These are phyloP conservation scores for Wickerhamomyces ciferrii DNA, from an alignment of 805 yeast genomes.

Conservation along the genomic window DNA sequence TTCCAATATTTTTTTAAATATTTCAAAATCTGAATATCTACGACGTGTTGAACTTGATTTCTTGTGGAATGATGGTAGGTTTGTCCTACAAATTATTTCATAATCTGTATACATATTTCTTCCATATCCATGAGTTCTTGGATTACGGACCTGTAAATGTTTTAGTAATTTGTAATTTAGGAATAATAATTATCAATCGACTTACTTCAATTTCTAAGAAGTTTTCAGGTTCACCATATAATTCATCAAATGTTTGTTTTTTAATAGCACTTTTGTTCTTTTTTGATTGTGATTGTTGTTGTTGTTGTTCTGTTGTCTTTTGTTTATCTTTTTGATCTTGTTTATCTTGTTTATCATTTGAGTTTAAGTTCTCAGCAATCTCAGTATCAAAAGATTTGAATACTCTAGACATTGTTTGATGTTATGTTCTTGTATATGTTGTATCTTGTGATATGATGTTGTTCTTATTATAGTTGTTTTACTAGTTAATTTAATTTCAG, in stretches of 20 bases:
- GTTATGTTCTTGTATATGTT: not conserved
- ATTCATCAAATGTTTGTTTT: constrained; percentile 69
- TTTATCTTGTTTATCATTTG: not conserved
- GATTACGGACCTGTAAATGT: constrained; percentile 33
- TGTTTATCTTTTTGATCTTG: not conserved
- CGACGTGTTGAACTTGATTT: constrained; percentile 68
- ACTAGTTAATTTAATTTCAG: no score
- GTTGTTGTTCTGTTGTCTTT: not conserved
- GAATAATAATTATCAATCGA: no score
- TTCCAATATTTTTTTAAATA: constrained; percentile 67
- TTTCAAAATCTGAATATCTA: constrained; percentile 85
- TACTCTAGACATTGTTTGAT: constrained; percentile 1
- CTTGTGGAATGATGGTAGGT: constrained; percentile 79
- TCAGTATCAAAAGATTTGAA: constrained; percentile 25
- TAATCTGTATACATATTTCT: constrained; percentile 83
- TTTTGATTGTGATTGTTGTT: constrained; percentile 15
- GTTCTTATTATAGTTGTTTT: no score
- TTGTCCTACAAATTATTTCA: constrained; percentile 84
- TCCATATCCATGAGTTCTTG: constrained; percentile 69
- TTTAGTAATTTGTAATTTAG: not conserved
- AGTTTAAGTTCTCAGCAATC: constrained; percentile 15
- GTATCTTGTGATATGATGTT: not conserved
- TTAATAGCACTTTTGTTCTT: constrained; percentile 25
- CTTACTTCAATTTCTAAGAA: constrained; percentile 85
- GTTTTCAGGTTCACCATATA: constrained; percentile 93